Percentiles rank a stretch among this genome's conserved stretches.
Conservation (phyloP, 1,284 basidiomycete species). For the Volvariella volvacea region DNA sequence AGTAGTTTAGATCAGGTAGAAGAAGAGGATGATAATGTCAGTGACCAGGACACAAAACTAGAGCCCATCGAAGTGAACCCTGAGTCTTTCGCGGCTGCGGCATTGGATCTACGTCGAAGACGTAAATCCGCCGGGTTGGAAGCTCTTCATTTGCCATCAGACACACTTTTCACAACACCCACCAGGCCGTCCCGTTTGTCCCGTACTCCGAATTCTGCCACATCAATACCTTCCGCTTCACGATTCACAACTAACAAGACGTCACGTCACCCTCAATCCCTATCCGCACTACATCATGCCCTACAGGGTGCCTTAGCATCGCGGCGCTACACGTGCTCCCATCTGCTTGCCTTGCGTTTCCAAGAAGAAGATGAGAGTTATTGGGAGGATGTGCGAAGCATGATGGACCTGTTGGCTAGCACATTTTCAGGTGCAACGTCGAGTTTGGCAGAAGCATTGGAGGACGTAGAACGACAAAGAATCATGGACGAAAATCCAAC, state of each 20-base stretch:
- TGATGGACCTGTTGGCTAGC: constrained; percentile 60
- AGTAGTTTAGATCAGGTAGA: background rate
- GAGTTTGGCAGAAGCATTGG: constrained; percentile 53
- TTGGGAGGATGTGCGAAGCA: constrained; percentile 74
- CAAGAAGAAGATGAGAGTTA: constrained; percentile 61
- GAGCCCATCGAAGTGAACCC: constrained; percentile 3
- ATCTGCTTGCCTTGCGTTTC: constrained; percentile 71
- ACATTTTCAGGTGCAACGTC: constrained; percentile 59
- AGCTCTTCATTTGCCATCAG: constrained; percentile 30
- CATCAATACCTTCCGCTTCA: constrained; percentile 36
- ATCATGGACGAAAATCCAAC: constrained; percentile 42
- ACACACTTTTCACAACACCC: constrained; percentile 14
- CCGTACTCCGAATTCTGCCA: constrained; percentile 20
- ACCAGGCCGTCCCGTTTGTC: constrained; percentile 20
- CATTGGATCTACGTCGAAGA: constrained; percentile 50
- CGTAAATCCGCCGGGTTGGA: constrained; percentile 45
- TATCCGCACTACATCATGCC: constrained; percentile 51
- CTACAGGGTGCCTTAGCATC: constrained; percentile 59
- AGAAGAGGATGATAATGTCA: constrained; percentile 9
- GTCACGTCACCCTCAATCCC: constrained; percentile 56
- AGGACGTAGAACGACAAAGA: constrained; percentile 44
- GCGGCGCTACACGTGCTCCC: constrained; percentile 68
- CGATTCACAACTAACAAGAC: constrained; percentile 56
- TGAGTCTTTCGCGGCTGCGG: constrained; percentile 49
- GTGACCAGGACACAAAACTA: too few species aligned